Conservation (phyloP, 2,329 filamentous ascomycete genomes). For the Cercospora janseana region DNA sequence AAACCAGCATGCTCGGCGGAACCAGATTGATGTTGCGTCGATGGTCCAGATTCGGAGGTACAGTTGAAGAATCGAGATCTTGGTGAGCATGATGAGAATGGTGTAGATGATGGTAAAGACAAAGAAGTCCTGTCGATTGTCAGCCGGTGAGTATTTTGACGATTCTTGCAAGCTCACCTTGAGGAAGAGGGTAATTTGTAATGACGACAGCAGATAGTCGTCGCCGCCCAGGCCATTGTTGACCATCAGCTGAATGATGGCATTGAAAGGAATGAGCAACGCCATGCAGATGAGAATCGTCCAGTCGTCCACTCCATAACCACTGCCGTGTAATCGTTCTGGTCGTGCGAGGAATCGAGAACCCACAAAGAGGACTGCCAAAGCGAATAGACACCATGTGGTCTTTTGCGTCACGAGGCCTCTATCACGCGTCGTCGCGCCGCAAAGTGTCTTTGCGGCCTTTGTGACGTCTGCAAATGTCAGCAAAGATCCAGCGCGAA, state of each 20-base stretch:
- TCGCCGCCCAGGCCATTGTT: slow-evolving; percentile 22
- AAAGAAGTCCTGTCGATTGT: slow-evolving; percentile 26
- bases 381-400: slow-evolving; percentile 22
- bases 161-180: slow-evolving; percentile 11
- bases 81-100: slow-evolving; percentile 23
- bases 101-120: slow-evolving; percentile 26
- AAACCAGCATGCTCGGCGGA: slow-evolving; percentile 22
- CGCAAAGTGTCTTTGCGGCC: slow-evolving; percentile 22
- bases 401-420: slow-evolving; percentile 12
- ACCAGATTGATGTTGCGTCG: slow-evolving; percentile 23
- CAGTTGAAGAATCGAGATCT: slow-evolving; percentile 23
- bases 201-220: slow-evolving; percentile 21
- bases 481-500: background rate
- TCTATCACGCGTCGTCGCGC: slow-evolving; percentile 17
- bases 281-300: slow-evolving; percentile 21
- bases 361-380: slow-evolving; percentile 22
- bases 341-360: slow-evolving; percentile 23
- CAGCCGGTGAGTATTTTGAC: background rate
- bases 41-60: slow-evolving; percentile 26
- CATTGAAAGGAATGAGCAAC: slow-evolving; percentile 21
- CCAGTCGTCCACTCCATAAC: slow-evolving; percentile 26
- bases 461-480: slow-evolving; percentile 17
- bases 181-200: slow-evolving; percentile 21
- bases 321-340: slow-evolving; percentile 22
- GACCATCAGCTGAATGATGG: slow-evolving; percentile 23